Conservation (phyloP, 768 basidiomycete species). For the Russula abietina region DNA sequence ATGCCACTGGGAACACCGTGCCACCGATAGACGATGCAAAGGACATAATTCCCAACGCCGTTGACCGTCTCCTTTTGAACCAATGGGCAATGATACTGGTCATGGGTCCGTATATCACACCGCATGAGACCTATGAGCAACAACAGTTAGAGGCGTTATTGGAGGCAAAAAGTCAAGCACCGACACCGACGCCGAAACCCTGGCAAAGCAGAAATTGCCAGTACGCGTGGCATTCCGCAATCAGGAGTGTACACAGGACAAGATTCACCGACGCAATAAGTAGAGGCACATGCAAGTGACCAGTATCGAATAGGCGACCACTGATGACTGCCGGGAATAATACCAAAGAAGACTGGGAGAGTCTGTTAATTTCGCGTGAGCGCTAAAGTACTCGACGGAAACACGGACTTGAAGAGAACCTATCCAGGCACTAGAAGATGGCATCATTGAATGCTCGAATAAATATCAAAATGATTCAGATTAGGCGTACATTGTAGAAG, state of each 20-base stretch:
- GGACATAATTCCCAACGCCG: no score
- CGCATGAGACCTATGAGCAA: slow-evolving; percentile 31
- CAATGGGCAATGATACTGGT: no score
- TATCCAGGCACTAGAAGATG: slow-evolving; percentile 60
- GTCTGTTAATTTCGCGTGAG: not conserved
- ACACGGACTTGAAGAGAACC: slow-evolving; percentile 60
- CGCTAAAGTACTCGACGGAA: not conserved
- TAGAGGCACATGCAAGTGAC: slow-evolving; percentile 52
- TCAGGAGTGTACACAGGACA: slow-evolving; percentile 54
- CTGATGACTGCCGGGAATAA: slow-evolving; percentile 52
- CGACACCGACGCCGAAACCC: slow-evolving; percentile 58
- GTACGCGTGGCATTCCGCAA: slow-evolving; percentile 62
- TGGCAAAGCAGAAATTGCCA: slow-evolving; percentile 80
- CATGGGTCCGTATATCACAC: slow-evolving; percentile 36
- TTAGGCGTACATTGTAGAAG: slow-evolving; percentile 54
- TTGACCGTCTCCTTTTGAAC: no score
- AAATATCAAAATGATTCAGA: not conserved
- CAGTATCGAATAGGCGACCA: slow-evolving; percentile 70
- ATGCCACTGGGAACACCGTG: no score
- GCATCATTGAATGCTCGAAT: not conserved
- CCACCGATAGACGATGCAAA: no score
- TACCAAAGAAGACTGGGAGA: slow-evolving; percentile 49
- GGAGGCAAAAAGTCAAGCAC: slow-evolving; percentile 27
- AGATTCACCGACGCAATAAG: slow-evolving; percentile 44
- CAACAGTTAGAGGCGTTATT: not conserved